Percentiles rank a stretch among this genome's conserved stretches.
Conservation (phyloP, 23 red algal species). For the Agarophyton chilense region DNA sequence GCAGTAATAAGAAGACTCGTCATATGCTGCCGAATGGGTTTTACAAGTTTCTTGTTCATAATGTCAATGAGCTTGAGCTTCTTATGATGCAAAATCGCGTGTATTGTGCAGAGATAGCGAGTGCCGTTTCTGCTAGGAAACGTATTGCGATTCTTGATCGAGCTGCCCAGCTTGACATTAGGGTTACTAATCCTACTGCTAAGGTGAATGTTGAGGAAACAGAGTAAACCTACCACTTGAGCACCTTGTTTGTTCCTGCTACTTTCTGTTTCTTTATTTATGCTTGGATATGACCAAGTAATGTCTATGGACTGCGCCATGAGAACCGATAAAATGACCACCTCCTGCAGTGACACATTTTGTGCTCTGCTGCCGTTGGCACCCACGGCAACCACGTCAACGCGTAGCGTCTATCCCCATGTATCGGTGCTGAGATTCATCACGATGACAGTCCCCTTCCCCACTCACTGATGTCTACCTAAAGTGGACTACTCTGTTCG, state of each 20-base stretch:
- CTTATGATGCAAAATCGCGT: constrained; percentile 95
- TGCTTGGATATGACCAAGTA: background rate
- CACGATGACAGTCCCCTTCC: too few species aligned
- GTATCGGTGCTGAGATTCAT: too few species aligned
- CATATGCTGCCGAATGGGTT: constrained; percentile 97
- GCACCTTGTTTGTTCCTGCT: background rate
- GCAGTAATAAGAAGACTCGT: constrained; percentile 84
- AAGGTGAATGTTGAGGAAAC: constrained; percentile 75
- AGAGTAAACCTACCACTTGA: constrained; percentile 54
- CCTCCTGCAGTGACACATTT: too few species aligned
- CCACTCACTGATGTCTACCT: too few species aligned
- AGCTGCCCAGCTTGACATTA: constrained; percentile 85
- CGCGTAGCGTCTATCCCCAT: too few species aligned
- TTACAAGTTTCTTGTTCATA: constrained; percentile 92
- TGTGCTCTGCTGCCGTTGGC: too few species aligned
- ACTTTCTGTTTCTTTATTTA: background rate
- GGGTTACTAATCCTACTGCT: constrained; percentile 85
- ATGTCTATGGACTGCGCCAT: too few species aligned
- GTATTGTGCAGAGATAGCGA: constrained; percentile 91
- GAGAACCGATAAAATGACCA: too few species aligned
- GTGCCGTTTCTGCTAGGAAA: constrained; percentile 84
- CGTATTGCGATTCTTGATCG: constrained; percentile 87
- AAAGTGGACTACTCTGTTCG: too few species aligned
- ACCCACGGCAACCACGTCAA: too few species aligned
- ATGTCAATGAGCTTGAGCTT: constrained; percentile 86